Base-by-base conservation (phyloP, 139 green algal species). In the Coelastrella sp. region DNA sequence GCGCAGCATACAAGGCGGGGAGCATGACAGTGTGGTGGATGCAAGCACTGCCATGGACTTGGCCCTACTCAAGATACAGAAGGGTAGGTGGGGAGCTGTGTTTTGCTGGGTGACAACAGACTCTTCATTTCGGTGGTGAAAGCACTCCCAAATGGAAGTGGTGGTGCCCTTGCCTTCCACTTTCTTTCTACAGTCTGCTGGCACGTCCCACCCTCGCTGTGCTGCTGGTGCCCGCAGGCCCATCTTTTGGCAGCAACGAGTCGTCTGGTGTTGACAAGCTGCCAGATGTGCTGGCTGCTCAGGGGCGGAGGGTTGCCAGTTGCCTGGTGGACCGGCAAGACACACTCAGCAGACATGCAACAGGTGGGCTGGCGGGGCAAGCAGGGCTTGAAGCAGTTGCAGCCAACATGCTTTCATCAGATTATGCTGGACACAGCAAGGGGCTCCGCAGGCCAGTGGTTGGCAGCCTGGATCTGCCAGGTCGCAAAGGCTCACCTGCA, bases 11-110 rank as follows among this genome's bases (percentile, higher is more conserved):
- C 97, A 99, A 92, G 65, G 92, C 58, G 92, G 92, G 5, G 82
- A 89, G 11, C 97, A 99, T 91, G 95, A 98, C 94, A 96, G 92
- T 20, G 88, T 96, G 0, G 93, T 96, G 25, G 97, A 99, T 84
- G 97, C 97, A 0, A 84, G 92, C 0, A 94, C 96, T 0, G 96
- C 97, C 3, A 92, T 99, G 95, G 97, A 99, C 86, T 93, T 99
- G 63, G 95, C 93, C 0, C 84, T 94, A 56, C 94, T 99, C 57
- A 99, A 99, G 92, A 94, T 99, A 49, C 88, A 92, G 73, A 90
- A 96, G 19, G 96, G 96, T 90, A 89, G 81, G 17, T 4, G 11
- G 12, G 63, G 63, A 72, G 15, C 15, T 17, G 63, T 17, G 3
- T 72, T 72, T 72, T 72, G 12, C 63, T 49, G 35, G 35, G 35